These are phyloP conservation scores for Echria macrotheca DNA, from an alignment of 495 filamentous ascomycete species.

Conservation along the genomic window DNA sequence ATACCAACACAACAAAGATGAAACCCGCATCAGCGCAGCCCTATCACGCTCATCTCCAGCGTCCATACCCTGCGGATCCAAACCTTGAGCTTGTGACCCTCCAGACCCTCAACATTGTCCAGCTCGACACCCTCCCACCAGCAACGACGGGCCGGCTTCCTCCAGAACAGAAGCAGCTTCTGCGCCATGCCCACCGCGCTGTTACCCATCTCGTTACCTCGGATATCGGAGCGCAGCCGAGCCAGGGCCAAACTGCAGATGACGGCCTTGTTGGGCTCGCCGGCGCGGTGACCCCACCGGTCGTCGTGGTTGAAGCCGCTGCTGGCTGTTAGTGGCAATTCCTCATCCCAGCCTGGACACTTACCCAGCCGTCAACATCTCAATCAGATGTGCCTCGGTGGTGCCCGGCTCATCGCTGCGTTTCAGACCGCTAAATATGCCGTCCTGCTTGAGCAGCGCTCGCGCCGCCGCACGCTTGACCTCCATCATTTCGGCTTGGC, in stretches of 20 bases:
- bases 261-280: slow-evolving; percentile 95
- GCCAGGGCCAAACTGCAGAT: slow-evolving; percentile 95
- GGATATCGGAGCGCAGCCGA: slow-evolving; percentile 85
- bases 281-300: slow-evolving; percentile 89
- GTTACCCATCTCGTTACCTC: slow-evolving; percentile 65
- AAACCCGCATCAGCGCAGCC: slow-evolving; percentile 53
- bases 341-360: slow-evolving; percentile 16
- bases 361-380: slow-evolving; percentile 98
- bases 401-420: slow-evolving; percentile 94
- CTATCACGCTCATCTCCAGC: slow-evolving; percentile 97
- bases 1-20: neutral
- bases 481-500: slow-evolving; percentile 86
- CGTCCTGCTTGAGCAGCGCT: slow-evolving; percentile 81
- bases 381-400: slow-evolving; percentile 96
- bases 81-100: slow-evolving; percentile 82
- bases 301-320: slow-evolving; percentile 97
- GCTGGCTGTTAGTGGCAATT: neutral
- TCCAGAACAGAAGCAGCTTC: slow-evolving; percentile 96
- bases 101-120: slow-evolving; percentile 79
- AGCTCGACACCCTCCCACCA: slow-evolving; percentile 99
- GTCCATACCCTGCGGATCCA: slow-evolving; percentile 99
- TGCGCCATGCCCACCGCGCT: slow-evolving; percentile 97
- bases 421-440: slow-evolving; percentile 91
- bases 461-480: slow-evolving; percentile 91
- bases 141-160: slow-evolving; percentile 91